A percentile compares a stretch with the other conserved stretches of the same genome.
phyloP scores from a whole-genome alignment of 495 filamentous ascomycete genomes.

The Cryomyces antarcticus region DNA sequence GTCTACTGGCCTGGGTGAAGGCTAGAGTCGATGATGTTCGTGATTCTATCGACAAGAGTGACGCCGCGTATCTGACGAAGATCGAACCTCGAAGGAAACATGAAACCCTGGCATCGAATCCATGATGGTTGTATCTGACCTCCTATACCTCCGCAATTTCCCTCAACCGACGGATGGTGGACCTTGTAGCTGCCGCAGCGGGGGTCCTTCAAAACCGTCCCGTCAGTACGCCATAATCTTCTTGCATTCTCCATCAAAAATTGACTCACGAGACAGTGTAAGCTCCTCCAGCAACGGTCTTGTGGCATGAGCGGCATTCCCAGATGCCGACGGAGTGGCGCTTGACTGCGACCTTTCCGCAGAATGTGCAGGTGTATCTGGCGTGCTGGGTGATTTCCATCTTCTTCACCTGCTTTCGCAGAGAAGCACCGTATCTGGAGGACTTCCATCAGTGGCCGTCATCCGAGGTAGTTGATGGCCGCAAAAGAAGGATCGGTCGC shows the following conservation, averaged over 20 bases:
- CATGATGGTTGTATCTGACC: not conserved
- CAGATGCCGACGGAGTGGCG: constrained; percentile 87
- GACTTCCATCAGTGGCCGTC: not conserved
- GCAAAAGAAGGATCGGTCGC: too few relatives aligned
- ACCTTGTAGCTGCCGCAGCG: constrained; percentile 87
- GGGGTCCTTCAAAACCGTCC: constrained; percentile 44
- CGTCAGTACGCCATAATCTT: not conserved
- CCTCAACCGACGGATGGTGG: constrained; percentile 89
- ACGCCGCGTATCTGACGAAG: too few relatives aligned
- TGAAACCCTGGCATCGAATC: too few relatives aligned
- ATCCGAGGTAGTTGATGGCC: too few relatives aligned
- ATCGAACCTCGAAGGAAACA: too few relatives aligned
- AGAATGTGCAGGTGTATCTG: constrained; percentile 83
- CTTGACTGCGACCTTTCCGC: constrained; percentile 89
- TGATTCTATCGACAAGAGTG: too few relatives aligned
- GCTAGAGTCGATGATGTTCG: too few relatives aligned
- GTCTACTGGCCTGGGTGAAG: too few relatives aligned
- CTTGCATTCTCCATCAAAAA: not conserved
- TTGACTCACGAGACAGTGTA: constrained; percentile 84
- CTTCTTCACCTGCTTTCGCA: constrained; percentile 99
- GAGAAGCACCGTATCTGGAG: constrained; percentile 82
- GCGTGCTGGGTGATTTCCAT: constrained; percentile 98
- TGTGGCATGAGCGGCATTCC: constrained; percentile 42
- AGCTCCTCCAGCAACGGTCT: constrained; percentile 88
- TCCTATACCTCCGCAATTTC: constrained; percentile 84